Base-by-base conservation (phyloP, 2,329 filamentous ascomycete genomes). In the Monosporascus sp. region DNA sequence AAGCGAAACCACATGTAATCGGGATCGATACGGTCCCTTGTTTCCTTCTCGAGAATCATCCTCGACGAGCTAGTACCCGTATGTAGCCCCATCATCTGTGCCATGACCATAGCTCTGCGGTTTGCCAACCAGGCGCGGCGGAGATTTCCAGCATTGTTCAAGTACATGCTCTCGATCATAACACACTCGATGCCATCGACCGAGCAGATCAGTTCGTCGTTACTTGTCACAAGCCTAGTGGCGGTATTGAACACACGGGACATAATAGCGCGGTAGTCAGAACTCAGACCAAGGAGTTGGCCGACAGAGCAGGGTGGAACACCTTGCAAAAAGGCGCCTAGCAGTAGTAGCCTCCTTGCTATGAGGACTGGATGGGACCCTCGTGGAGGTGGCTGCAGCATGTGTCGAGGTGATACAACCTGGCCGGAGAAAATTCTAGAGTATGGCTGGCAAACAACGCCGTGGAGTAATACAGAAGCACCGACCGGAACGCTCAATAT, bases 151-250 rank as follows among this genome's bases (percentile, higher is more conserved):
- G 64, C 62, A 27, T 79, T 79, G 27, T 72, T 73, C 7, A 75
- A 66, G 57, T 74, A 77, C 22, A 78, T 65, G 14, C 68, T 69
- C 55, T 80, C 73, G 0, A 81, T 66, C 57, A 80, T 68, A n/a
- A 82, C 57, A 50, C 75, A 78, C 54, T 80, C 75, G 6, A 81
- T 60, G 0, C 77, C 76, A 50, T 80, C 77, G 1, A 79, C 39
- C 0, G 72, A 74, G 24, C 64, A 66, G 0, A 76, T 59, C 0
- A 82, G 61, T 2, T 74, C 72, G 49, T 80, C 74, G 25, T 80
- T 73, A 15, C 67, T 69, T 0, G 74, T 77, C 1, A 83, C 72
- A 7, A 70, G 57, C 5, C 60, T 64, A 14, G 60, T 66, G 1
- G 66, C 67, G 0, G 62, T 62, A 15, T 69, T 63, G 2, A 71